These are phyloP conservation scores for Macaranga tanarius DNA, from an alignment of 441 rosid genomes.

Conservation along the genomic window DNA sequence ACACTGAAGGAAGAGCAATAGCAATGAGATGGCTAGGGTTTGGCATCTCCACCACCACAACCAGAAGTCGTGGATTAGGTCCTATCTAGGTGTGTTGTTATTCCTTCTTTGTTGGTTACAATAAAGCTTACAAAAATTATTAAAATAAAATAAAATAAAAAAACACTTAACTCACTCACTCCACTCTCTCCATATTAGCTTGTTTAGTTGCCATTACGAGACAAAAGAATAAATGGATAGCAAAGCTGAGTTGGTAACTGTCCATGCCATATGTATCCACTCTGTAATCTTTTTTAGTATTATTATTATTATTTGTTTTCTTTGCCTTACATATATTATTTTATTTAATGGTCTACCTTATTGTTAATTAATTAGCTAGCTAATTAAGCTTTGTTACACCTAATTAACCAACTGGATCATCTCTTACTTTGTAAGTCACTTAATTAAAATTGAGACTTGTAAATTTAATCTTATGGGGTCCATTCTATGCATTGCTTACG, in stretches of 20 bases:
- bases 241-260: slow-evolving; percentile 39
- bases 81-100: slow-evolving; percentile 23
- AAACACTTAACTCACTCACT: background rate
- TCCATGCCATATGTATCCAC: slow-evolving; percentile 42
- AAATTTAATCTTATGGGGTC: slow-evolving; percentile 22
- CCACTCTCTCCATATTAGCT: no score
- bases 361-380: background rate
- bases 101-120: slow-evolving; percentile 20
- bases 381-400: slow-evolving; percentile 44
- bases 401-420: slow-evolving; percentile 45
- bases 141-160: no score
- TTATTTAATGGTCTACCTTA: slow-evolving; percentile 22
- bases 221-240: slow-evolving; percentile 32
- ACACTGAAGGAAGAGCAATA: slow-evolving; percentile 16
- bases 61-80: slow-evolving; percentile 68
- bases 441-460: slow-evolving; percentile 12
- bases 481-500: slow-evolving; percentile 10
- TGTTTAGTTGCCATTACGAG: no score
- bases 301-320: background rate
- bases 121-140: no score
- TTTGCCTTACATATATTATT: background rate
- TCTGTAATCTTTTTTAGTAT: slow-evolving; percentile 25
- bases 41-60: slow-evolving; percentile 51
- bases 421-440: slow-evolving; percentile 62
- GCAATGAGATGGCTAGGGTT: slow-evolving; percentile 40